Conservation (phyloP, 148 eudicot species). For the Spergularia marina region DNA sequence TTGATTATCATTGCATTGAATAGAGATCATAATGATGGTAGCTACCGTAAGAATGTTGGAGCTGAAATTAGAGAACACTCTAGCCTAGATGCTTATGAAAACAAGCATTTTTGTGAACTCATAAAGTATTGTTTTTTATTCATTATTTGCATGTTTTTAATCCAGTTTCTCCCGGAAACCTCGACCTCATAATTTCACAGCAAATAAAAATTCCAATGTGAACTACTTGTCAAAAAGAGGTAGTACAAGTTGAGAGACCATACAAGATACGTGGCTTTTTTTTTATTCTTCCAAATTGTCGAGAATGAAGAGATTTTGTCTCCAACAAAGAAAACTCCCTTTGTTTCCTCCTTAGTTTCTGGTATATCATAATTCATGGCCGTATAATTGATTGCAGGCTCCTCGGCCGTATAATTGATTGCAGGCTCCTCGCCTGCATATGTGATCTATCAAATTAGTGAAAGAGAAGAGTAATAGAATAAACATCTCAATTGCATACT, state of each 20-base stretch:
- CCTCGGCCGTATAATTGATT: slow-evolving; percentile 2
- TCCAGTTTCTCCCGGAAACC: neutral
- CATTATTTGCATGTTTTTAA: too few species aligned
- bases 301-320: slow-evolving; percentile 20
- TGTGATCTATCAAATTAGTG: neutral
- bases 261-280: slow-evolving; percentile 21
- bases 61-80: too few species aligned
- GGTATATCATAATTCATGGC: neutral
- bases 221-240: neutral
- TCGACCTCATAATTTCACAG: neutral
- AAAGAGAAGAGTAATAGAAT: neutral
- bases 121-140: too few species aligned
- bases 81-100: too few species aligned
- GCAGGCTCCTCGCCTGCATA: slow-evolving; percentile 16
- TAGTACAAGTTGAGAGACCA: slow-evolving; percentile 7
- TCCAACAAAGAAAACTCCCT: neutral
- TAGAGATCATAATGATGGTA: too few species aligned
- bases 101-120: too few species aligned
- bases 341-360: neutral
- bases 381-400: slow-evolving; percentile 9
- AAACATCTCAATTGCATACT: neutral
- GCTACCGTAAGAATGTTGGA: too few species aligned
- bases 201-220: neutral
- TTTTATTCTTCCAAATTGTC: slow-evolving; percentile 1
- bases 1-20: too few species aligned